phyloP scores from a whole-genome alignment of 306 rosid genomes.

The Pyrus pyrifolia region DNA sequence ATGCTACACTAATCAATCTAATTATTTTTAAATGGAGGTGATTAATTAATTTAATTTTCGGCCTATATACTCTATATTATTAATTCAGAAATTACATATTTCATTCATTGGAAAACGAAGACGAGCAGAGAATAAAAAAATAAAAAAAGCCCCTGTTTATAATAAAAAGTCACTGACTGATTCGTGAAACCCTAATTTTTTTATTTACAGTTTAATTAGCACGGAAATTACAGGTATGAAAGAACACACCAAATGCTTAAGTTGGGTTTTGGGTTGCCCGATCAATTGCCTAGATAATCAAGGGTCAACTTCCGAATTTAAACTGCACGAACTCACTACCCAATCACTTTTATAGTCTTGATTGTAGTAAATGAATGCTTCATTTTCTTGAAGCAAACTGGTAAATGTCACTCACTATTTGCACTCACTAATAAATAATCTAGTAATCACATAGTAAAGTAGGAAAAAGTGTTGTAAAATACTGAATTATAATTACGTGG shows the following conservation, averaged over 20 bases:
- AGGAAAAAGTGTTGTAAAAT: background rate
- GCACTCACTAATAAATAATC: background rate
- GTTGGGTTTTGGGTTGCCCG: constrained; percentile 26
- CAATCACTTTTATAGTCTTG: background rate
- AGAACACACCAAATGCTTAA: constrained; percentile 13
- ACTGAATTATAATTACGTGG: background rate
- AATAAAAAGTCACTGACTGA: background rate
- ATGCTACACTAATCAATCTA: background rate
- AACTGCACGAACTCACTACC: constrained; percentile 25
- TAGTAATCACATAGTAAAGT: background rate
- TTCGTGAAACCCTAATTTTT: background rate
- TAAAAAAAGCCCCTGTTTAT: background rate
- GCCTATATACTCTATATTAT: no score
- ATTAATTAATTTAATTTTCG: no score
- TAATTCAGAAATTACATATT: no score
- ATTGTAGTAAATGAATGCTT: background rate
- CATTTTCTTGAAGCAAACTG: constrained; percentile 12
- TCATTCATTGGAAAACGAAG: no score
- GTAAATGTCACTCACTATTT: background rate
- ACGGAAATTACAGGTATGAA: background rate
- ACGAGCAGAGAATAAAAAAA: no score
- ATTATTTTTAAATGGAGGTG: background rate
- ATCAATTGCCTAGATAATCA: constrained; percentile 25
- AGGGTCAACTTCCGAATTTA: constrained; percentile 50
- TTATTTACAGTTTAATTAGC: background rate